Evolutionary conservation across 257 asterid genomes (phyloP), one percentile per base, ranked within the genome.

Genomic region (Cordia subcordata): DNA sequence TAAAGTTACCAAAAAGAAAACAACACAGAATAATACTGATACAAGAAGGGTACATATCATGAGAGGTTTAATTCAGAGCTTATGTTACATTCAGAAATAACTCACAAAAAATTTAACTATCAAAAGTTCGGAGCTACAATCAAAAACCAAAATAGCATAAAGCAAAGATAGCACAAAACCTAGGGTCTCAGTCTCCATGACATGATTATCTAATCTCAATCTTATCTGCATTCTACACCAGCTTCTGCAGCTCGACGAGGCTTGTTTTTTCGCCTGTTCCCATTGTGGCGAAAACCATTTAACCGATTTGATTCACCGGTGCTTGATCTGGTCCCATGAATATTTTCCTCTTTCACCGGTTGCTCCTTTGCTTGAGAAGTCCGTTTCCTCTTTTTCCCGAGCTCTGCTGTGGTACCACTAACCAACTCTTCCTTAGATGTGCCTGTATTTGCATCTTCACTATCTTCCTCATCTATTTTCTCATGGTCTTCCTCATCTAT

Each of bases 191-290:
- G 4, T 27, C 35, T 27, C 35, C 35, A 27, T 27, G 6, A 27
- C 6, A 27, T 27, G 35, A 27, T 27, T 27, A 27, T 27, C 35
- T 27, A 27, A 27, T 27, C 35, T 27, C 35, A 27, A 27, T 27
- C 35, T 27, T 32, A 59, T 44, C 19, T 76, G 81, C 88, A 77
- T 69, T 80, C 82, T 4, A 80, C 83, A 50, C 72, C 85, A 13
- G 86, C 82, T 75, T 83, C 90, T 61, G 90, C 85, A 60, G 90
- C 90, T 53, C 87, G 77, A 46, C 62, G 74, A 49, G 90, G 90
- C 46, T 73, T 83, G 74, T 55, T 80, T 72, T 83, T 80, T 16
- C 90, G 69, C 75, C 87, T 75, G 38, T 67, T 69, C 49, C 76
- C 52, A 32, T 56, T 66, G 16, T 57, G 82, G 46, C 77, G 82